Percentiles rank a stretch among this genome's conserved stretches.
phyloP scores from a whole-genome alignment of 192 early-diverging fungal genomes.

The Borealophlyctis nickersoniae region DNA sequence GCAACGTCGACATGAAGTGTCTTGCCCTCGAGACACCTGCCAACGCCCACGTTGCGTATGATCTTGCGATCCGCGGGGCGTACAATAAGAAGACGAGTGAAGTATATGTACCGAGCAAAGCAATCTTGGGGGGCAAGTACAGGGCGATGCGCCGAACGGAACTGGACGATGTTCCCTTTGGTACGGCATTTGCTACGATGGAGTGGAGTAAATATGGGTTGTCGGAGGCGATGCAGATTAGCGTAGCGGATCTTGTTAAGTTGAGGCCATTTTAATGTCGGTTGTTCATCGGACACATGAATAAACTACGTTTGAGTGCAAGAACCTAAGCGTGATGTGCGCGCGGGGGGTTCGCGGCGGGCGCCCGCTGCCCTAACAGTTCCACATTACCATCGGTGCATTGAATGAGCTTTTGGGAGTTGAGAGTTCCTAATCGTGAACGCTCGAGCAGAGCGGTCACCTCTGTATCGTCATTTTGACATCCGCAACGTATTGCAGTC shows the following conservation, averaged over 20 bases:
- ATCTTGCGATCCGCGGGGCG: constrained; percentile 4
- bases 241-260: constrained; percentile 1
- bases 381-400: too few species aligned
- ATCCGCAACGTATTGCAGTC: too few species aligned
- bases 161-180: constrained; percentile 16
- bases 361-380: too few species aligned
- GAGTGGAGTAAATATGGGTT: constrained; percentile 4
- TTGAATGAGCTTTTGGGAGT: too few species aligned
- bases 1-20: constrained; percentile 10
- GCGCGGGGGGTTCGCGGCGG: too few species aligned
- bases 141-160: constrained; percentile 3
- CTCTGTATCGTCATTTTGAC: too few species aligned
- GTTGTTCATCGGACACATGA: too few species aligned
- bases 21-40: constrained; percentile 3
- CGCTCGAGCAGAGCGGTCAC: too few species aligned
- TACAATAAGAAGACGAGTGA: constrained; percentile 14
- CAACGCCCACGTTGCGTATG: constrained; percentile 1
- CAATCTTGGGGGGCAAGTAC: neutral
- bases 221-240: neutral
- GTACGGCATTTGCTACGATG: neutral
- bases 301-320: too few species aligned
- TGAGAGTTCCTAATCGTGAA: too few species aligned
- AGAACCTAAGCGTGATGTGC: too few species aligned
- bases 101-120: constrained; percentile 3
- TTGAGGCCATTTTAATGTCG: constrained; percentile 4